Evolutionary conservation across 306 rosid species (phyloP).

Genomic region (Mucuna pruriens): DNA sequence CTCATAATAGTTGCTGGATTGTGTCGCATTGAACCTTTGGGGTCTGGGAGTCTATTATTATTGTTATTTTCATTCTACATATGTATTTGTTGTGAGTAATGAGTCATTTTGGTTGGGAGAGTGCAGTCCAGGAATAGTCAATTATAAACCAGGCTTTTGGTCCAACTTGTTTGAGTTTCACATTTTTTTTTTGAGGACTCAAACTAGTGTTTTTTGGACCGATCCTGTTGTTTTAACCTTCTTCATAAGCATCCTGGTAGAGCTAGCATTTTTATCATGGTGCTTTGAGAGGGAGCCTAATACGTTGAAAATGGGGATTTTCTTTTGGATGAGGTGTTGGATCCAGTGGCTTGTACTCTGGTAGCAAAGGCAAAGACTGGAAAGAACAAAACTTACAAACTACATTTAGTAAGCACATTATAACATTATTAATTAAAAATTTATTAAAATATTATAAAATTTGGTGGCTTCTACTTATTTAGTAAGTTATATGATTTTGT

Average conservation of each 20-base stretch:
- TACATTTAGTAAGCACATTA: no score
- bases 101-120: constrained; percentile 44
- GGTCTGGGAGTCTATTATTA: constrained; percentile 52
- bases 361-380: background rate
- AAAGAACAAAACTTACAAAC: background rate
- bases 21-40: constrained; percentile 55
- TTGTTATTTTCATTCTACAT: constrained; percentile 41
- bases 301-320: background rate
- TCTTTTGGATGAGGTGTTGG: background rate
- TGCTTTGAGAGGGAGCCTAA: background rate
- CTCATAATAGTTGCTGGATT: constrained; percentile 48
- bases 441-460: no score
- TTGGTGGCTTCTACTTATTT: no score
- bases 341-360: background rate
- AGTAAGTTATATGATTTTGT: no score
- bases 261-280: background rate
- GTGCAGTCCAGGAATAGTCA: constrained; percentile 27
- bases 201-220: background rate
- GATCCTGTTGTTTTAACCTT: background rate
- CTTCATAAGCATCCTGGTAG: background rate
- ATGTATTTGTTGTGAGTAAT: constrained; percentile 40
- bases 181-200: constrained; percentile 12
- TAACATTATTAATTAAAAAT: no score
- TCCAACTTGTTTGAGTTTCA: constrained; percentile 38
- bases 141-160: constrained; percentile 44